phyloP scores from a whole-genome alignment of 2,329 filamentous ascomycete genomes.

The Fusarium siculi region DNA sequence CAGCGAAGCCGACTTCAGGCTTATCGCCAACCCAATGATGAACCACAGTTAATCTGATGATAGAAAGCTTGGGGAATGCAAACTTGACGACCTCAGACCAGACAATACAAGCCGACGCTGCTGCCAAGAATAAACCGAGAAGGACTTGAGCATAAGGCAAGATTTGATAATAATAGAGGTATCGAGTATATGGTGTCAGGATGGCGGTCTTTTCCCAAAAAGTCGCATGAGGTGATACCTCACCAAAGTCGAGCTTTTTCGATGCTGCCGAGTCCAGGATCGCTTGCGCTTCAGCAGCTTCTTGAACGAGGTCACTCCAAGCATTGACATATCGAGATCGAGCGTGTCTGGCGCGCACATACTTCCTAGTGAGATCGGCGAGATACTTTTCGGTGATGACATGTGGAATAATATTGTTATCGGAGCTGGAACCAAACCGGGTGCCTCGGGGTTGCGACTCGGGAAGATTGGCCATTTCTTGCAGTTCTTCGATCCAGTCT shows the following conservation, averaged over 20 bases:
- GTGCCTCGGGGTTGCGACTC: constrained; percentile 65
- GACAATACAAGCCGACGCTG: constrained; percentile 84
- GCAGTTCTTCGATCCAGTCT: constrained; percentile 96
- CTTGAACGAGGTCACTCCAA: constrained; percentile 82
- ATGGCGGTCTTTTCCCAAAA: constrained; percentile 66
- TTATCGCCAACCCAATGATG: constrained; percentile 78
- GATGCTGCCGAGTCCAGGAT: constrained; percentile 87
- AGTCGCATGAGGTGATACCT: constrained; percentile 64
- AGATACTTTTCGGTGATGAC: constrained; percentile 94
- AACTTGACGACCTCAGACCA: constrained; percentile 95
- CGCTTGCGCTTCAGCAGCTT: constrained; percentile 79
- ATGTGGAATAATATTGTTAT: constrained; percentile 69
- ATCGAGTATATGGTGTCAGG: constrained; percentile 84
- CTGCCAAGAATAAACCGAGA: constrained; percentile 73
- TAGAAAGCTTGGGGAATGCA: constrained; percentile 79
- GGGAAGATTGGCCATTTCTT: constrained; percentile 77
- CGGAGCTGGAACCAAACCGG: constrained; percentile 55
- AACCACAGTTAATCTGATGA: constrained; percentile 74
- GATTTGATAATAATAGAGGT: constrained; percentile 78
- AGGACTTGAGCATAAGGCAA: constrained; percentile 74
- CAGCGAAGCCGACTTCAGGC: constrained; percentile 84
- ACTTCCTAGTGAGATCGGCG: constrained; percentile 84
- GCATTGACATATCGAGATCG: constrained; percentile 85
- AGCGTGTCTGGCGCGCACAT: constrained; percentile 84
- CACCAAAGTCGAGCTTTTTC: constrained; percentile 80